Evolutionary conservation across 345 rosid genomes (phyloP), one percentile per base, ranked within the genome.

Genomic region (Syzygium aromaticum): DNA sequence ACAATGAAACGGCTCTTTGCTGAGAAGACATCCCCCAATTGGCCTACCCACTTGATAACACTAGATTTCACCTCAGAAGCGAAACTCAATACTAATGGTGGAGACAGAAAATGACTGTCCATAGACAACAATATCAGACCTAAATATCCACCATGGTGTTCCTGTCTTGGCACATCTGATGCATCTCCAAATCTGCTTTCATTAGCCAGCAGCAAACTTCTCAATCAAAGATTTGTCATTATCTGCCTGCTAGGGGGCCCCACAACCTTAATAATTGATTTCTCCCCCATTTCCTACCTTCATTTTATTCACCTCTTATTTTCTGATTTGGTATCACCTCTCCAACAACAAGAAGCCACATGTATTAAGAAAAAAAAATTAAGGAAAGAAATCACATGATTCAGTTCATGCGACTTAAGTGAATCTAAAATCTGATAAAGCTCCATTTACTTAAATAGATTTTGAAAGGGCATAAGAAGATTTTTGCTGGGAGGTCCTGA

Each of bases 21-120:
- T 73, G 49, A 56, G 86, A 52, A 80, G 89, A 88, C 86, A 86
- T 63, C 84, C 87, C 30, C 52, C n/a, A 63, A 85, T 56, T 84
- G 87, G 56, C 88, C 90, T 52, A 88, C 86, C 90, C 92, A 90
- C 93, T 91, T 85, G 93, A 86, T 92, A 87, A 89, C 89, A 27
- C 52, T 86, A 90, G 92, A 92, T 92, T 89, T 88, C 86, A 90
- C 88, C 87, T 51, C 87, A 78, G 88, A 86, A 90, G 83, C 92
- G 89, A 87, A 92, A 90, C 93, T 93, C 80, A 84, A 40, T 84
- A 83, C 89, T 89, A 40, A 54, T 61, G 84, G 86, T 53, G 87
- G 84, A 84, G 88, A 90, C 89, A 87, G 87, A 88, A 86, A 77
- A 91, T 80, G 64, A 87, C 90, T 89, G 89, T 91, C 86, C 88